Base-by-base conservation (phyloP, 805 yeast species). In the Metschnikowia picachoensis region DNA sequence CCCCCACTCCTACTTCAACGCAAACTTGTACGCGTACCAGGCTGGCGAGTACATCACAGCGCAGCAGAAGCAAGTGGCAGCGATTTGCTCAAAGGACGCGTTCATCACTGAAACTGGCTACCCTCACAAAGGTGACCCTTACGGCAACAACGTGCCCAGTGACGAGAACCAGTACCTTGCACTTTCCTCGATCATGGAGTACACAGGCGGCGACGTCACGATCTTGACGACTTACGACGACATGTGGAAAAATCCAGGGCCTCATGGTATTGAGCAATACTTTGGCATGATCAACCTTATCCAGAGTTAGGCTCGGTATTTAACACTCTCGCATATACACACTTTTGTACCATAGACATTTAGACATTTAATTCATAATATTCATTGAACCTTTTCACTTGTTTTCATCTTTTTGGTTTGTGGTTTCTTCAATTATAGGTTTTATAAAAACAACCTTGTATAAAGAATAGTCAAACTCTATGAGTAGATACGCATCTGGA, bases 101-200 rank as follows among this genome's bases (percentile, higher is more conserved):
- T 54, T 72, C 16, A 80, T 90, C 46, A 83, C 95, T 16, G 97
- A 90, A 67, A 89, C 96, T 5, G 97, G 97, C 37, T 90, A 87
- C 63, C 97, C 97, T 57, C 79, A 83, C 55, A 69, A 72, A 35
- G 97, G 97, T 59, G 62, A 61, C 49, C 69, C 74, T 47, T 81
- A 87, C 60, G 97, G 97, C 46, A 67, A 67, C 41, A 86, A 89
- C 55, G 77, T 82, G 34, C 97, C 97, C 49, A 66, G 80, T 32
- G 61, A 66, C 8, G 87, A 61, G 11, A 90, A 89, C 67, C 97
- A 90, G 72, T 60, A 66, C 45, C 70, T 73, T 45, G 96, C 96
- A 13, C 74, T 91, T 47, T 65, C 73, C 48, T 65, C 79, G 14
- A 83, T 91, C 43, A 66, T 90, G 44, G 70, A 77, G 20, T 76